Evolutionary conservation across 371 early-diverging fungal genomes (phyloP), one percentile per base, ranked within the genome.

Genomic region (Actinomortierella ambigua): DNA sequence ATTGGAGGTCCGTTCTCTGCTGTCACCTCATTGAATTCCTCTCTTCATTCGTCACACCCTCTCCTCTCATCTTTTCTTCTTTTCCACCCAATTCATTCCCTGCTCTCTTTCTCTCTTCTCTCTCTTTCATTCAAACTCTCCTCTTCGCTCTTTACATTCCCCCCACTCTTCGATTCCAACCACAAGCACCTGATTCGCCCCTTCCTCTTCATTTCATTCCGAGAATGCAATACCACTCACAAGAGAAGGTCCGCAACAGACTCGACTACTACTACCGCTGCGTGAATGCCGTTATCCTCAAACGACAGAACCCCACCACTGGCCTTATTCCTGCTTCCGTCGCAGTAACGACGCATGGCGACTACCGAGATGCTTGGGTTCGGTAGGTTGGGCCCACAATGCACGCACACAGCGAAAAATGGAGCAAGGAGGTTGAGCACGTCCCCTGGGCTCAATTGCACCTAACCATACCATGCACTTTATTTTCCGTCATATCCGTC

Each of bases 291-390:
- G 89, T 93, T 24, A 93, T 94, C 61, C 76, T 95, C 23, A 80
- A 88, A 1, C 79, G 91, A 15, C 94, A 94, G 69, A 89, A 93
- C 67, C 86, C 94, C 7, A 88, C 85, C 26, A 92, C 92, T 29
- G 95, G 95, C n/a, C 77, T 93, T 79, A 92, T 95, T 49, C 95
- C 94, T 14, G 95, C 95, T 5, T 92, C 93, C 2, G 92, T 92
- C 6, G 94, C 95, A 29, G 87, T 95, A 39, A 94, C 93, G 0
- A 85, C 81, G 5, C 87, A 87, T 50, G 93, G 93, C 40, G 91
- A 95, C 76, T 94, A 95, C 63, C 82, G 90, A 1, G 94, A 95
- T 80, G 95, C 94, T 28, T 95, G 94, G 95, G 94, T 93, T 50
- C 82, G 93, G 91, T 91, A 84, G 63, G 81, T 34, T 40, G n/a